These are phyloP conservation scores for Tuctoria greenei DNA, from an alignment of 176 grass and related monocot species.

Conservation along the genomic window DNA sequence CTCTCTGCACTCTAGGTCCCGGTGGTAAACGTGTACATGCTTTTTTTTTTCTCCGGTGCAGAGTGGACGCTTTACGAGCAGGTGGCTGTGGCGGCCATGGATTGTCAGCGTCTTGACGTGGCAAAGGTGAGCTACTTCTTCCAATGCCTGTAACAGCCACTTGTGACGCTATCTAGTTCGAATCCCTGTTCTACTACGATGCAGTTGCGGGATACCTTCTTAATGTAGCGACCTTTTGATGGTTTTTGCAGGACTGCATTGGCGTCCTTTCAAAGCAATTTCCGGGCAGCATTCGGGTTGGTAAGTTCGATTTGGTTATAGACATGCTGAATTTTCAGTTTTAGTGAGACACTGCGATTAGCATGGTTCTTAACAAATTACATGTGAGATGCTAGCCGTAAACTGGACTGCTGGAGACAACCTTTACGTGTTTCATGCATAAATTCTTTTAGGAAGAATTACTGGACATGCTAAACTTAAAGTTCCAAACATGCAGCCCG, in stretches of 20 bases:
- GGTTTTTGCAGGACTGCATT: constrained; percentile 70
- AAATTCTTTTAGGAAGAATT: background rate
- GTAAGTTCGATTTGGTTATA: constrained; percentile 48
- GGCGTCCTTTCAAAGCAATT: constrained; percentile 74
- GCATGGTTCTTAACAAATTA: background rate
- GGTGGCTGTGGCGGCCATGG: constrained; percentile 83
- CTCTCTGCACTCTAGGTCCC: background rate
- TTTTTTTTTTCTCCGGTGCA: constrained; percentile 49
- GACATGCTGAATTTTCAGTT: constrained; percentile 20
- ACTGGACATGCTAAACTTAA: constrained; percentile 16
- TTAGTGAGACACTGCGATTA: constrained; percentile 13
- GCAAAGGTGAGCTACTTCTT: constrained; percentile 59
- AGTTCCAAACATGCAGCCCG: constrained; percentile 49
- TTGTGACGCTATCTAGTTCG: background rate
- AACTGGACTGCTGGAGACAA: background rate
- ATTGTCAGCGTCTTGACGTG: constrained; percentile 86
- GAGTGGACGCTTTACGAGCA: constrained; percentile 99
- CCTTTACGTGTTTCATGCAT: background rate
- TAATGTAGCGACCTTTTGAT: background rate
- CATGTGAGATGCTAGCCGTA: background rate
- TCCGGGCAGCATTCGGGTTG: constrained; percentile 63
- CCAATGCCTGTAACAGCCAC: background rate
- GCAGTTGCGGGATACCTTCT: background rate
- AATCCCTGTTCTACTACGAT: background rate
- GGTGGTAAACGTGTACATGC: background rate